Conservation (phyloP, 108 stramenopile genomes). For the Pseudonitzschia pungens region DNA sequence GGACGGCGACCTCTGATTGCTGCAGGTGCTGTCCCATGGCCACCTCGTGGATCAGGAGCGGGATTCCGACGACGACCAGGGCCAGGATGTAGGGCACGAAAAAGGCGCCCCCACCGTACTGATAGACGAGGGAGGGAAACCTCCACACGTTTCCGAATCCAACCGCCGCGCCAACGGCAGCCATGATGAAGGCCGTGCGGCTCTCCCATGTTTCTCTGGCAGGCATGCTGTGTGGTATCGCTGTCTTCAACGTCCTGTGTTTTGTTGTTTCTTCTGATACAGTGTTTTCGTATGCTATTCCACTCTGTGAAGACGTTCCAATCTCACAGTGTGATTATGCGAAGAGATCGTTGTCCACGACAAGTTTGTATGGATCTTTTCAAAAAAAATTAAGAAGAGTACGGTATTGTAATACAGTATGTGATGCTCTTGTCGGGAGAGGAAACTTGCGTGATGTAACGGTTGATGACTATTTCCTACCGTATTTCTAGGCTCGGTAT, state of each 20-base stretch:
- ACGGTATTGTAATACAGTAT: no score
- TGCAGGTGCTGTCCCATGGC: conserved; percentile 47
- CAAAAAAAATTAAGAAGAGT: no score
- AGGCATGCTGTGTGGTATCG: not conserved
- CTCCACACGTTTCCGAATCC: conserved; percentile 73
- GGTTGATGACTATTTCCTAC: no score
- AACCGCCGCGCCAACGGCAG: conserved; percentile 47
- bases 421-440: no score
- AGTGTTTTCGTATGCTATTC: no score
- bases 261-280: no score
- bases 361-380: no score
- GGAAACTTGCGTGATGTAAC: no score
- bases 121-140: conserved; percentile 48
- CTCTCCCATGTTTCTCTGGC: conserved; percentile 31
- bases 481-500: no score
- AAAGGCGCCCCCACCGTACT: conserved; percentile 66
- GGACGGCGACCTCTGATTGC: conserved; percentile 35
- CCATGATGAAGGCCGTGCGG: conserved; percentile 43
- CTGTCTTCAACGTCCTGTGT: not conserved
- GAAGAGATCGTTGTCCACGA: no score
- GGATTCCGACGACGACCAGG: conserved; percentile 58
- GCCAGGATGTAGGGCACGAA: conserved; percentile 55
- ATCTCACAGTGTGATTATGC: no score
- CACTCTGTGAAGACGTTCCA: no score
- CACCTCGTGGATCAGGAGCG: conserved; percentile 53